These are phyloP conservation scores for Starmerella sp. DNA, from an alignment of 805 yeast species.

Conservation along the genomic window DNA sequence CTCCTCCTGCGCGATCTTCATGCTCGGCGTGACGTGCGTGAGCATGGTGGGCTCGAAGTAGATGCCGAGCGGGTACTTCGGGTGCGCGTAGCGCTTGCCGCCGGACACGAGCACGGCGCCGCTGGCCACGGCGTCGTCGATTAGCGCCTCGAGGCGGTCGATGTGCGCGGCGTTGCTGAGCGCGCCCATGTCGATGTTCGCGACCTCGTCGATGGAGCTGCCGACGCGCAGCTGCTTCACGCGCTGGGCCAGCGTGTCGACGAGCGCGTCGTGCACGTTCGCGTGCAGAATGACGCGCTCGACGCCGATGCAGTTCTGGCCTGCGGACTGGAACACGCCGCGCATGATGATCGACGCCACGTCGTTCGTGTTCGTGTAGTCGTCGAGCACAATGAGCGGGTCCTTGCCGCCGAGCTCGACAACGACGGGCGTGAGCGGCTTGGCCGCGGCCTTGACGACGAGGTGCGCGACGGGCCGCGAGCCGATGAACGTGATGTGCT, in stretches of 20 bases:
- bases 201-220: constrained; percentile 81
- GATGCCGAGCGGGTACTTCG: constrained; percentile 90
- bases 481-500: constrained; percentile 91
- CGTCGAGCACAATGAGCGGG: constrained; percentile 72
- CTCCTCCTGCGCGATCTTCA: constrained; percentile 78
- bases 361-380: constrained; percentile 21
- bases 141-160: constrained; percentile 49
- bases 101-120: constrained; percentile 81
- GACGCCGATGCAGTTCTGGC: constrained; percentile 96
- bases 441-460: constrained; percentile 73
- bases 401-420: constrained; percentile 97
- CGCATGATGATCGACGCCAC: constrained; percentile 77
- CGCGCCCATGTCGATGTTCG: constrained; percentile 93
- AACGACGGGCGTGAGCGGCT: constrained; percentile 84
- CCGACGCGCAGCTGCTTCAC: constrained; percentile 63
- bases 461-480: constrained; percentile 89
- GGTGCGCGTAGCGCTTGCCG: constrained; percentile 71
- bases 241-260: constrained; percentile 44
- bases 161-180: constrained; percentile 74
- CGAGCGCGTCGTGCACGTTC: constrained; percentile 51
- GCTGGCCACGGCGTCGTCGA: constrained; percentile 58
- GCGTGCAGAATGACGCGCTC: constrained; percentile 74
- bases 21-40: constrained; percentile 63
- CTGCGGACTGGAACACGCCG: constrained; percentile 94
- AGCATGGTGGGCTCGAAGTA: constrained; percentile 85